Conservation (phyloP, 805 yeast genomes). For the Jamesozyma spencerorum region DNA sequence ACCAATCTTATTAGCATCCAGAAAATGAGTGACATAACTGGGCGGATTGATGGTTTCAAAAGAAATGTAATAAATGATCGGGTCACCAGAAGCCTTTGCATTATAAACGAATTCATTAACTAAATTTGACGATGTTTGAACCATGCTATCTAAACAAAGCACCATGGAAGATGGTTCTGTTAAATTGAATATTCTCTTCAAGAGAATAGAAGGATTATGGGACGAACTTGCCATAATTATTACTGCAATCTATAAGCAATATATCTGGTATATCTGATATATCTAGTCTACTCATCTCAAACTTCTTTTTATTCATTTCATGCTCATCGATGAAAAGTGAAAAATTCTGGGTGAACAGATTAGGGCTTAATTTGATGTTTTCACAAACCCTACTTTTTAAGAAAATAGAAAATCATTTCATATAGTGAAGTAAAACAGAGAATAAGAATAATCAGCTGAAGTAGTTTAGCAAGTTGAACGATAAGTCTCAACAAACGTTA, state of each 20-base stretch:
- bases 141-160: slow-evolving; percentile 57
- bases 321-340: background rate
- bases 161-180: slow-evolving; percentile 71
- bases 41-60: slow-evolving; percentile 59
- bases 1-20: slow-evolving; percentile 34
- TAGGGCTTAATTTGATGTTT: background rate
- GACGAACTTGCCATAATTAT: slow-evolving; percentile 28
- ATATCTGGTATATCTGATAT: too few species aligned
- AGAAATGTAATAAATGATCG: slow-evolving; percentile 46
- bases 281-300: background rate
- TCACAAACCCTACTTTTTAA: background rate
- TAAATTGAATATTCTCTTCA: slow-evolving; percentile 56
- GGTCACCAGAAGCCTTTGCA: slow-evolving; percentile 19
- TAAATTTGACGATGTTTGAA: slow-evolving; percentile 54
- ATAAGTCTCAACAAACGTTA: too few species aligned
- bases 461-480: too few species aligned
- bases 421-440: too few species aligned
- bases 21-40: slow-evolving; percentile 37
- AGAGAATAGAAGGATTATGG: slow-evolving; percentile 43
- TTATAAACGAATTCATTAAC: slow-evolving; percentile 49
- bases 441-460: too few species aligned
- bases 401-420: too few species aligned
- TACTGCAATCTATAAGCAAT: background rate
- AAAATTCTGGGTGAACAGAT: background rate
- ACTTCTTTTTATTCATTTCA: too few species aligned